Conservation (phyloP, 2,329 filamentous ascomycete genomes). For the Talaromyces sp. region DNA sequence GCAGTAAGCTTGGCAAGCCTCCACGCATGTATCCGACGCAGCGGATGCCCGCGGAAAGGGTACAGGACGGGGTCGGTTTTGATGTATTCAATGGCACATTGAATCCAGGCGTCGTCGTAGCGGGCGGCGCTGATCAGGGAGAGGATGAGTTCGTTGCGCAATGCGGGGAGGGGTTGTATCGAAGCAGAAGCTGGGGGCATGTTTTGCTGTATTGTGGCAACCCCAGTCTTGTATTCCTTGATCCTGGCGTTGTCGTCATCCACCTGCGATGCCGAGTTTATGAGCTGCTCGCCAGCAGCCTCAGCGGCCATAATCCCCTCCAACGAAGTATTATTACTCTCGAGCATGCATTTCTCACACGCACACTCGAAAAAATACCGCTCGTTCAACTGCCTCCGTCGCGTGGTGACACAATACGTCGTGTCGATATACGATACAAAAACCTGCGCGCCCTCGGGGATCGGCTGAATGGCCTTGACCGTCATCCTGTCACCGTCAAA, state of each 20-base stretch:
- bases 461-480: constrained; percentile 48
- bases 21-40: constrained; percentile 47
- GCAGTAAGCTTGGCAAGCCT: constrained; percentile 17
- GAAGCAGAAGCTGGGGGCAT: constrained; percentile 37
- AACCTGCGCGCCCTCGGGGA: constrained; percentile 53
- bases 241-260: constrained; percentile 24
- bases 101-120: constrained; percentile 45
- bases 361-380: constrained; percentile 56
- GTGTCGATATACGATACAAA: constrained; percentile 59
- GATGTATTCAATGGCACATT: constrained; percentile 48
- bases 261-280: neutral
- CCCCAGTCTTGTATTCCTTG: constrained; percentile 30
- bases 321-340: neutral
- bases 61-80: constrained; percentile 49
- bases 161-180: constrained; percentile 50
- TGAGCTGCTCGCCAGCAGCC: neutral
- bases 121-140: constrained; percentile 39
- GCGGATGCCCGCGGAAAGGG: constrained; percentile 45
- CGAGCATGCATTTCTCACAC: constrained; percentile 46
- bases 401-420: constrained; percentile 46
- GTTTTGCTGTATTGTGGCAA: constrained; percentile 33
- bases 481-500: constrained; percentile 50
- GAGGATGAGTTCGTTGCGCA: constrained; percentile 51
- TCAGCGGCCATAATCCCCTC: neutral
- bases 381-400: constrained; percentile 47